Conservation (phyloP, 805 yeast species). For the Pichia nanzhaoensis region DNA sequence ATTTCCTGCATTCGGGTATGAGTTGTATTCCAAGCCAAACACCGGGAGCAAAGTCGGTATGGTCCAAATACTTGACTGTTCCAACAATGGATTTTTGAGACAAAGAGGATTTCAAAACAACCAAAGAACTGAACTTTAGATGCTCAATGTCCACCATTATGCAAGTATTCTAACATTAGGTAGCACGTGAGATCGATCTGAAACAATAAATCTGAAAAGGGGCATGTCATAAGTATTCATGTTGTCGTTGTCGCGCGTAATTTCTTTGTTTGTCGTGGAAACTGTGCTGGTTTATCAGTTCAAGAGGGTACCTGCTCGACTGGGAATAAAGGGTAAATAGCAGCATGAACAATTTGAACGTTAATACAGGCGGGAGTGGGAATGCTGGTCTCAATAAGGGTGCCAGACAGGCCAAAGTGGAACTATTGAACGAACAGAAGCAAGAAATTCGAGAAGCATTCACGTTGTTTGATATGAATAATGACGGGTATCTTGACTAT, state of each 20-base stretch:
- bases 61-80: slow-evolving; percentile 42
- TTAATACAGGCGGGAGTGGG: too few relatives aligned
- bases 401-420: slow-evolving; percentile 44
- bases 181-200: too few relatives aligned
- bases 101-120: slow-evolving; percentile 29
- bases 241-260: too few relatives aligned
- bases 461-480: slow-evolving; percentile 83
- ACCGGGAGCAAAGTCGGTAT: slow-evolving; percentile 54
- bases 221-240: too few relatives aligned
- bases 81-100: slow-evolving; percentile 34
- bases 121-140: slow-evolving; percentile 18
- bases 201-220: too few relatives aligned
- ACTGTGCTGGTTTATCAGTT: neutral
- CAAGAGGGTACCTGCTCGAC: too few relatives aligned
- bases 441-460: slow-evolving; percentile 92
- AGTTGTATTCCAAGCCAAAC: slow-evolving; percentile 48
- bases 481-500: slow-evolving; percentile 83
- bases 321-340: too few relatives aligned
- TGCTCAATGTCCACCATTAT: neutral
- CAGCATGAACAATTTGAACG: too few relatives aligned
- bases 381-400: slow-evolving; percentile 13
- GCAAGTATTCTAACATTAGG: too few relatives aligned
- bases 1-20: slow-evolving; percentile 21
- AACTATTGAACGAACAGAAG: slow-evolving; percentile 76
- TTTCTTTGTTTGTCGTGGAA: neutral